Conservation (phyloP, 495 filamentous ascomycete genomes). For the Tricharina praecox region DNA sequence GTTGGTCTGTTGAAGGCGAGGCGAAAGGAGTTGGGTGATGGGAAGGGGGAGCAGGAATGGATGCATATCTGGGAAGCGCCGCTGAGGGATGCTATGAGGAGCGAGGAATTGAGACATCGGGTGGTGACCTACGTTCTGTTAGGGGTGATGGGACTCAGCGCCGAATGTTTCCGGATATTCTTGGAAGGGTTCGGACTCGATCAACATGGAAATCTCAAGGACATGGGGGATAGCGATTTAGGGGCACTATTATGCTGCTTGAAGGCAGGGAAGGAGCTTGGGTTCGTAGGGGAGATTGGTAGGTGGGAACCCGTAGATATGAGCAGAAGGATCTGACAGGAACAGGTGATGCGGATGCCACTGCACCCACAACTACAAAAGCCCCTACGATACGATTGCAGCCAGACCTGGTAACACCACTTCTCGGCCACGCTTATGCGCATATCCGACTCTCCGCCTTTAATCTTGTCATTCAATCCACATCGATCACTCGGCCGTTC, state of each 20-base stretch:
- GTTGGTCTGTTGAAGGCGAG: constrained; percentile 9
- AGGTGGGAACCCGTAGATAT: constrained; percentile 25
- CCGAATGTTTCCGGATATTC: constrained; percentile 38
- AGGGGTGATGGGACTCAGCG: constrained; percentile 46
- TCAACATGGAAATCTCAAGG: constrained; percentile 30
- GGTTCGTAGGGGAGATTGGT: constrained; percentile 59
- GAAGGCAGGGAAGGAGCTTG: constrained; percentile 62
- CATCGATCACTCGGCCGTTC: constrained; percentile 53
- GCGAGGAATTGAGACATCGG: constrained; percentile 30
- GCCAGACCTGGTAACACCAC: constrained; percentile 28
- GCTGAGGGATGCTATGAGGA: constrained; percentile 7
- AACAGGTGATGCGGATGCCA: constrained; percentile 2
- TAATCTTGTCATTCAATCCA: constrained; percentile 53
- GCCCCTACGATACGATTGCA: not conserved
- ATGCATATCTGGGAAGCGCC: constrained; percentile 12
- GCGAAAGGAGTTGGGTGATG: constrained; percentile 7
- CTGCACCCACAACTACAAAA: not conserved
- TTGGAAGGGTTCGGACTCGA: constrained; percentile 32
- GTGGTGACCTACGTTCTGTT: constrained; percentile 60
- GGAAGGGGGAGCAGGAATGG: constrained; percentile 6
- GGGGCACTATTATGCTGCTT: constrained; percentile 49
- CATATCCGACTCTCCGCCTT: constrained; percentile 56
- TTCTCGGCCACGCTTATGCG: constrained; percentile 46
- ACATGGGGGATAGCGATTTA: constrained; percentile 33
- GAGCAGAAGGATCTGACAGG: constrained; percentile 4